phyloP scores from a whole-genome alignment of 176 grass and related monocot genomes.

The Lolium multiflorum region DNA sequence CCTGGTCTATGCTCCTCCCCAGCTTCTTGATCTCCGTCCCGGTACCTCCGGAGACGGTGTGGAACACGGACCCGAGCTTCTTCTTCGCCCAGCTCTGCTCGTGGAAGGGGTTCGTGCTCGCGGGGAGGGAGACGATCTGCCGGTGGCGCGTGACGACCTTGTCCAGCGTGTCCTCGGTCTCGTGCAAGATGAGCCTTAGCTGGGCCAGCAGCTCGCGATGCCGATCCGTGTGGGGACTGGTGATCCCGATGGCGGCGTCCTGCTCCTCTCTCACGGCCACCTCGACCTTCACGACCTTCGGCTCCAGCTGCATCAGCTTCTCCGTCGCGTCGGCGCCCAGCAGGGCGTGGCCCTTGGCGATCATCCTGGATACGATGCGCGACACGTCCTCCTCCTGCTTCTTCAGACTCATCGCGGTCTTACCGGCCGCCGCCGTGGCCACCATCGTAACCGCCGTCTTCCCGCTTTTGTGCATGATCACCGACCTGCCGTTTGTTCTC shows the following conservation, averaged over 20 bases:
- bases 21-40: background rate
- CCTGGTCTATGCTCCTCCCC: background rate
- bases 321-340: background rate
- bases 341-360: conserved; percentile 8
- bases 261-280: background rate
- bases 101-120: conserved; percentile 1
- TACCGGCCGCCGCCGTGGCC: background rate
- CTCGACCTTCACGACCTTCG: background rate
- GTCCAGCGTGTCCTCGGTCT: background rate
- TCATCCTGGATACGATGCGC: background rate
- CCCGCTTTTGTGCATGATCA: background rate
- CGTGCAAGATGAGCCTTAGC: background rate
- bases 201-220: background rate
- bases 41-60: background rate
- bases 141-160: background rate
- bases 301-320: conserved; percentile 1
- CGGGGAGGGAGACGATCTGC: background rate
- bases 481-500: background rate
- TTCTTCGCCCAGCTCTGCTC: conserved; percentile 3
- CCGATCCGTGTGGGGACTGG: background rate
- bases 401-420: background rate
- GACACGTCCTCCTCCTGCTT: background rate
- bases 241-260: background rate
- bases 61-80: background rate
- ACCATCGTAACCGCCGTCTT: background rate